Conservation (phyloP, 2,329 filamentous ascomycete genomes). For the Anthostomella pinea region DNA sequence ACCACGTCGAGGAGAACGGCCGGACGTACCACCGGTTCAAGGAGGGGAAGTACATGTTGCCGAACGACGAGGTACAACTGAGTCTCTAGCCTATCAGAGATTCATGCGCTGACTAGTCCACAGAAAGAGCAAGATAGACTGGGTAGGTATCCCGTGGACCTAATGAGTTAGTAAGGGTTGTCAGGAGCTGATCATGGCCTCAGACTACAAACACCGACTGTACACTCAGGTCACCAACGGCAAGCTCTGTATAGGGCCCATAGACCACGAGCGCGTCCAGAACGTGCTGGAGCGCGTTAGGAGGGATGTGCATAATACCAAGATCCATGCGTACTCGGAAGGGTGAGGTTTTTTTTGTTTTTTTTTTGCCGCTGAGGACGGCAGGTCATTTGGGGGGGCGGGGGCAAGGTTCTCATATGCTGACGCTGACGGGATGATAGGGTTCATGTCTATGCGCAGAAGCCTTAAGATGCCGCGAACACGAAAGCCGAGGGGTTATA, state of each 20-base stretch:
- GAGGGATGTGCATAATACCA: constrained; percentile 19
- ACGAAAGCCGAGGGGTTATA: too few relatives aligned
- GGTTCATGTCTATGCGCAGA: constrained; percentile 17
- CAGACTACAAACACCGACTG: constrained; percentile 26
- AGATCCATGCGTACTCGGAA: constrained; percentile 24
- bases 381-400: too few relatives aligned
- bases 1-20: constrained; percentile 24
- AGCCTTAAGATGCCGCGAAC: constrained; percentile 9
- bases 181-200: not conserved
- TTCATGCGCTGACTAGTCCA: not conserved
- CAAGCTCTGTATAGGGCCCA: constrained; percentile 21
- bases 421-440: constrained; percentile 7
- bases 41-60: constrained; percentile 26
- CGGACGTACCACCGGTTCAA: constrained; percentile 26
- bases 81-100: not conserved
- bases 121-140: constrained; percentile 23
- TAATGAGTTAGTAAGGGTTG: not conserved
- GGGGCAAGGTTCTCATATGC: too few relatives aligned
- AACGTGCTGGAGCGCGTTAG: constrained; percentile 21
- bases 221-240: constrained; percentile 21
- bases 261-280: constrained; percentile 9
- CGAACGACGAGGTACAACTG: constrained; percentile 23
- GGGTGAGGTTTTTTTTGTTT: constrained; percentile 14
- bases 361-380: not conserved
- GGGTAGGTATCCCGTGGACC: constrained; percentile 5